Conservation (phyloP, 139 green algal genomes). For the Chlamydomonas schloesseri region DNA sequence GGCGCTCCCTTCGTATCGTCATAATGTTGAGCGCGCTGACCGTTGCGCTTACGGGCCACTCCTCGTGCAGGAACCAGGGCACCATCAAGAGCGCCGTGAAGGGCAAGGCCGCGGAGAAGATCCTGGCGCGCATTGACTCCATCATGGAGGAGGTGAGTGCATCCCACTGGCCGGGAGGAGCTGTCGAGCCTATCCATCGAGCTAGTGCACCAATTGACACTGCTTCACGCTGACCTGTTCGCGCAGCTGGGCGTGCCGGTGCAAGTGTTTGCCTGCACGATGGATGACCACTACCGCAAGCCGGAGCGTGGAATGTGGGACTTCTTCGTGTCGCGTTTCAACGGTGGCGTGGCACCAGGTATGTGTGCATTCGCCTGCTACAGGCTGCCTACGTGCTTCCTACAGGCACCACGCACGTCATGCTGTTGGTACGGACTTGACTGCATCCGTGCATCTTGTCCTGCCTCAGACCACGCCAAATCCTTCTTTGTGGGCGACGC, state of each 20-base stretch:
- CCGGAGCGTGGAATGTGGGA: constrained; percentile 82
- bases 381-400: too few relatives aligned
- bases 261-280: constrained; percentile 49
- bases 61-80: constrained; percentile 78
- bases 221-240: not conserved
- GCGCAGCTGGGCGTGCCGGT: constrained; percentile 49
- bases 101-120: constrained; percentile 69
- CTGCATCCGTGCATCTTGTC: not conserved
- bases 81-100: constrained; percentile 71
- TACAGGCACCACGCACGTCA: not conserved
- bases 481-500: constrained; percentile 82
- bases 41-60: too few relatives aligned
- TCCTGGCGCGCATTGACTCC: constrained; percentile 54
- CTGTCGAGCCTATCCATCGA: too few relatives aligned
- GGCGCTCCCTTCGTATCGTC: too few relatives aligned
- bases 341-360: constrained; percentile 69
- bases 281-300: constrained; percentile 74
- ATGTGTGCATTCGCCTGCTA: not conserved
- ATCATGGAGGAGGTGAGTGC: constrained; percentile 61
- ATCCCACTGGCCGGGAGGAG: not conserved
- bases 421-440: not conserved
- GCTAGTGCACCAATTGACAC: too few relatives aligned
- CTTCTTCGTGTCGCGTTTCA: constrained; percentile 70
- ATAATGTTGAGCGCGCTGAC: too few relatives aligned
- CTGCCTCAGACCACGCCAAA: not conserved